phyloP scores from a whole-genome alignment of 257 asterid genomes.

The Penstemon eatonii region DNA sequence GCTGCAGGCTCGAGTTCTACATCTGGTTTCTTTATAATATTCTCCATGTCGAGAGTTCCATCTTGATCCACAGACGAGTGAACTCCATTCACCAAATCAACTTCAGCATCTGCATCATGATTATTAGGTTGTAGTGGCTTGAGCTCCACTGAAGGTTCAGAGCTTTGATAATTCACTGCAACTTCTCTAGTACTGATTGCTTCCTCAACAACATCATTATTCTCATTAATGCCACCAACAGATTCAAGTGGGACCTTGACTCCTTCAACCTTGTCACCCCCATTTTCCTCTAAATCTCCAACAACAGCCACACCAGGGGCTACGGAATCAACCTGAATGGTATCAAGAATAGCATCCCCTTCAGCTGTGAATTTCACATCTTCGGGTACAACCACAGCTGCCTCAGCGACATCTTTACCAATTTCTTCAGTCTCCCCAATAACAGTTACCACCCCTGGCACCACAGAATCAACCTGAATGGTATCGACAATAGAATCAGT shows the following conservation, averaged over 20 bases:
- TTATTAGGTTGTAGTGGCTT: constrained; percentile 29
- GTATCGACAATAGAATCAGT: constrained; percentile 44
- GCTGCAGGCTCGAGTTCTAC: constrained; percentile 24
- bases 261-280: constrained; percentile 35
- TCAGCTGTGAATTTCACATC: constrained; percentile 30
- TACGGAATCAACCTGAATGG: constrained; percentile 42
- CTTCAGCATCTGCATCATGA: constrained; percentile 27
- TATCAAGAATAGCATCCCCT: constrained; percentile 52
- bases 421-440: constrained; percentile 40
- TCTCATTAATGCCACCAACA: constrained; percentile 32
- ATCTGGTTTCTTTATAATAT: constrained; percentile 26
- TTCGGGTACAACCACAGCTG: constrained; percentile 15
- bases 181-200: constrained; percentile 24
- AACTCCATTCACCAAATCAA: constrained; percentile 35
- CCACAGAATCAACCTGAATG: constrained; percentile 41
- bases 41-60: constrained; percentile 24
- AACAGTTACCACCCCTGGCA: constrained; percentile 46
- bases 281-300: constrained; percentile 37
- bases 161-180: constrained; percentile 28
- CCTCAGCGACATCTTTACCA: constrained; percentile 30
- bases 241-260: constrained; percentile 29
- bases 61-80: constrained; percentile 4
- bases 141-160: constrained; percentile 36
- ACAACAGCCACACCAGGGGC: constrained; percentile 52
- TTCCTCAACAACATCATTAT: constrained; percentile 29